phyloP scores from a whole-genome alignment of 352 stramenopile species.

The Halophytophthora batemanensis region DNA sequence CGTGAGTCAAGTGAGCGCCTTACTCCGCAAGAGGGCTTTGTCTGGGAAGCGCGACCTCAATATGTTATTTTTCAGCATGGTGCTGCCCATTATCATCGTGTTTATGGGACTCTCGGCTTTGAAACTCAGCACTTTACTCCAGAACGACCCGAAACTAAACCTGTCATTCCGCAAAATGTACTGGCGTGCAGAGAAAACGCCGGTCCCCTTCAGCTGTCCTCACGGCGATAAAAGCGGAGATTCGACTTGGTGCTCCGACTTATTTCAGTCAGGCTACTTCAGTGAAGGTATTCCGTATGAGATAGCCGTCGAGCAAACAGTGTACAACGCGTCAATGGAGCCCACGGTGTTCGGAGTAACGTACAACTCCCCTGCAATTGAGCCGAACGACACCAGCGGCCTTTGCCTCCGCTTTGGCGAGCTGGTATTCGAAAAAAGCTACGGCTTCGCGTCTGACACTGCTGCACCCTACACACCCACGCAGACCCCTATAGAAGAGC shows the following conservation, averaged over 20 bases:
- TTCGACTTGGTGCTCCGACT: slow-evolving; percentile 17
- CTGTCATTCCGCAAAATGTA: slow-evolving; percentile 35
- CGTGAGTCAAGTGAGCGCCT: slow-evolving; percentile 42
- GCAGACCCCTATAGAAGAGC: slow-evolving; percentile 22
- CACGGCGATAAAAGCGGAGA: slow-evolving; percentile 3
- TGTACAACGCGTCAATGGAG: slow-evolving; percentile 30
- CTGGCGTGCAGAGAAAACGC: slow-evolving; percentile 22
- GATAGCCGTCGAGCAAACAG: slow-evolving; percentile 27
- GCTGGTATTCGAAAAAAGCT: slow-evolving; percentile 44
- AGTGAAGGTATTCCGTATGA: slow-evolving; percentile 22
- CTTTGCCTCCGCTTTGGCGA: slow-evolving; percentile 61
- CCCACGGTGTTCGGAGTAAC: slow-evolving; percentile 52
- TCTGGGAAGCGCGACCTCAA: slow-evolving; percentile 56
- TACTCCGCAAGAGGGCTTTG: slow-evolving; percentile 56
- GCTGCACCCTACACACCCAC: slow-evolving; percentile 5
- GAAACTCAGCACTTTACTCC: slow-evolving; percentile 42
- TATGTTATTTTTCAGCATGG: slow-evolving; percentile 70
- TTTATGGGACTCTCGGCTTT: slow-evolving; percentile 60
- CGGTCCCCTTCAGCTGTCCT: slow-evolving; percentile 49
- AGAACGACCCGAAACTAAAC: slow-evolving; percentile 47
- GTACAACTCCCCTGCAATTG: slow-evolving; percentile 38
- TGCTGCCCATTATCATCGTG: slow-evolving; percentile 70
- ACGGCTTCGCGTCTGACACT: slow-evolving; percentile 19
- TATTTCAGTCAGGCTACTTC: slow-evolving; percentile 14
- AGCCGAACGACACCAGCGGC: slow-evolving; percentile 47